Evolutionary conservation across 1,139 yeast genomes (phyloP).

Genomic region (Hansenula sp.): DNA sequence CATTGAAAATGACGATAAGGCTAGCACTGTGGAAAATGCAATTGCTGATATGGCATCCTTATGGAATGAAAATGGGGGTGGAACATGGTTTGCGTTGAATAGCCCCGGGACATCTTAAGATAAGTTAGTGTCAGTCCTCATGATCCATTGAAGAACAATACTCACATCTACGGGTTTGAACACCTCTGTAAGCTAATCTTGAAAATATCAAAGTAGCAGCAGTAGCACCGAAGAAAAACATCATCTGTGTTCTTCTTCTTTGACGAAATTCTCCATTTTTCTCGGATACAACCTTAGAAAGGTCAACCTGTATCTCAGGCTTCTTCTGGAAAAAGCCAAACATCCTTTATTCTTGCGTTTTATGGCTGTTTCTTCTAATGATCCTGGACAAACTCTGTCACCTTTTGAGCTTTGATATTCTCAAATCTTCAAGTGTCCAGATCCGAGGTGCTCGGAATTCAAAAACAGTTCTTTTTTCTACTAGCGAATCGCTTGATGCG

Average conservation of each 20-base stretch:
- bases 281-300: conserved; percentile 13
- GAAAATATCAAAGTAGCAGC: conserved; percentile 69
- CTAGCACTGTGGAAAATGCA: conserved; percentile 72
- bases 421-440: background rate
- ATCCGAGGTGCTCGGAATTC: background rate
- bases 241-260: conserved; percentile 70
- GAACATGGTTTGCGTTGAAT: conserved; percentile 83
- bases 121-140: conserved; percentile 1
- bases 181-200: conserved; percentile 70
- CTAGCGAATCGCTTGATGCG: too few species aligned
- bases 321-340: background rate
- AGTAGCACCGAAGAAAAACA: conserved; percentile 69
- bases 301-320: conserved; percentile 2
- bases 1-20: conserved; percentile 73
- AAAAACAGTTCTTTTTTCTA: background rate
- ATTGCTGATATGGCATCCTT: conserved; percentile 88
- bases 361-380: too few species aligned
- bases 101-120: conserved; percentile 58
- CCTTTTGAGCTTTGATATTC: too few species aligned
- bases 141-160: conserved; percentile 4
- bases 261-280: conserved; percentile 18
- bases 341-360: background rate
- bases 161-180: conserved; percentile 65
- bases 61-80: conserved; percentile 77
- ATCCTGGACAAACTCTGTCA: too few species aligned